Percentiles rank a stretch among this genome's conserved stretches.
Evolutionary conservation across 2,329 filamentous ascomycete species (phyloP).

Genomic region (Cadophora malorum): DNA sequence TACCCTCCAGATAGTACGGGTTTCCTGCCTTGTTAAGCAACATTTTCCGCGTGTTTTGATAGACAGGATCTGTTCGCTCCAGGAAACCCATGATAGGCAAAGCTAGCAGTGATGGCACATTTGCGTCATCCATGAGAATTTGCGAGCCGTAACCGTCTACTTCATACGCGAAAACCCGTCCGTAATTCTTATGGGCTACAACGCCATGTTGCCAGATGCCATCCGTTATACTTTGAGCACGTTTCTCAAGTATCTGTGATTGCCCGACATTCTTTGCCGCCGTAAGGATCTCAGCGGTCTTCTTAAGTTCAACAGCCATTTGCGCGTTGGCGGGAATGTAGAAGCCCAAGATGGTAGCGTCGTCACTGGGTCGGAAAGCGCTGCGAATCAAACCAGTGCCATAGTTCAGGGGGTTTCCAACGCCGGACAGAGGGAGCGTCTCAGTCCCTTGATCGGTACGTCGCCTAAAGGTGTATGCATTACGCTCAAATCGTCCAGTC

Average conservation of each 20-base stretch:
- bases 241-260: constrained; percentile 61
- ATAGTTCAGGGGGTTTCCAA: constrained; percentile 88
- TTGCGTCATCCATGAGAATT: constrained; percentile 89
- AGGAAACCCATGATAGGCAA: constrained; percentile 82
- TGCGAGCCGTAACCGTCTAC: constrained; percentile 85
- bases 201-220: constrained; percentile 88
- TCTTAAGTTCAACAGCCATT: constrained; percentile 88
- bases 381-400: constrained; percentile 88
- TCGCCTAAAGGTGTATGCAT: constrained; percentile 88
- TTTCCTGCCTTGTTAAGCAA: constrained; percentile 57
- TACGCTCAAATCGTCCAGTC: constrained; percentile 68
- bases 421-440: constrained; percentile 79
- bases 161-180: constrained; percentile 84
- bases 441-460: constrained; percentile 84
- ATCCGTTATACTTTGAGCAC: constrained; percentile 68
- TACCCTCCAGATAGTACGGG: constrained; percentile 84
- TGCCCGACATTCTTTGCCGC: constrained; percentile 59
- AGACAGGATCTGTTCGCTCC: constrained; percentile 67
- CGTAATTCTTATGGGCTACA: constrained; percentile 75
- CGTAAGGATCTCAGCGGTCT: constrained; percentile 73
- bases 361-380: constrained; percentile 93
- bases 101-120: constrained; percentile 81
- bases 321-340: constrained; percentile 96
- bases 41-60: constrained; percentile 88
- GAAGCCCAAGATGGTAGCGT: constrained; percentile 92